Percentiles rank a stretch among this genome's conserved stretches.
Evolutionary conservation across 2,329 filamentous ascomycete genomes (phyloP).

Genomic region (Microsporum canis): DNA sequence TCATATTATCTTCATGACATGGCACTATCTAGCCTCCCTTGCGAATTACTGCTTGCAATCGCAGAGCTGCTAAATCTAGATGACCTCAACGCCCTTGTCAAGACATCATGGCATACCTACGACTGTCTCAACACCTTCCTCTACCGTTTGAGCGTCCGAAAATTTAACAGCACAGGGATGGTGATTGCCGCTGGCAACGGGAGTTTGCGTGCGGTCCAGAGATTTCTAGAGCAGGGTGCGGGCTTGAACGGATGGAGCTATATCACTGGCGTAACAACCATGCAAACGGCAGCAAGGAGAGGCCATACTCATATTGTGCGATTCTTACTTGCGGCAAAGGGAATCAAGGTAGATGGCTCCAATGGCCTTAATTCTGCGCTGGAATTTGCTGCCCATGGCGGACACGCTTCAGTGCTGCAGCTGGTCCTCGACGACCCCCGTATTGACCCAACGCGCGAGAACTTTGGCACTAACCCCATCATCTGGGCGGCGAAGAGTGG

Average conservation of each 20-base stretch:
- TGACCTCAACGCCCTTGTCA: conserved; percentile 12
- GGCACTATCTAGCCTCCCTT: not conserved
- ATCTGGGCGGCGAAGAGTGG: not conserved
- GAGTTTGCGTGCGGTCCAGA: not conserved
- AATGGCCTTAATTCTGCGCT: not conserved
- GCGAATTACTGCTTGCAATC: not conserved
- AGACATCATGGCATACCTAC: conserved; percentile 7
- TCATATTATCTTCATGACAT: not conserved
- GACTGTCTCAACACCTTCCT: conserved; percentile 11
- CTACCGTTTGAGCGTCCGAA: conserved; percentile 9
- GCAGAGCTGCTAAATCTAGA: not conserved
- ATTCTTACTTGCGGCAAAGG: not conserved
- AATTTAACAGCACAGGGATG: not conserved
- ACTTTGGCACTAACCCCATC: not conserved
- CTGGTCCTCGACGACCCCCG: not conserved
- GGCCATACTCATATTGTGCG: not conserved
- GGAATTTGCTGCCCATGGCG: not conserved
- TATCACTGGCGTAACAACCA: not conserved
- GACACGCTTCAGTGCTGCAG: not conserved
- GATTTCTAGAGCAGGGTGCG: not conserved
- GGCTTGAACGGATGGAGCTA: not conserved
- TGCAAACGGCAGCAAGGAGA: not conserved
- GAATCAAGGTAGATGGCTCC: not conserved
- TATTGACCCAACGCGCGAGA: not conserved
- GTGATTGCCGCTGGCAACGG: not conserved